Conservation (phyloP, 495 filamentous ascomycete genomes). For the Parmelia sp. region DNA sequence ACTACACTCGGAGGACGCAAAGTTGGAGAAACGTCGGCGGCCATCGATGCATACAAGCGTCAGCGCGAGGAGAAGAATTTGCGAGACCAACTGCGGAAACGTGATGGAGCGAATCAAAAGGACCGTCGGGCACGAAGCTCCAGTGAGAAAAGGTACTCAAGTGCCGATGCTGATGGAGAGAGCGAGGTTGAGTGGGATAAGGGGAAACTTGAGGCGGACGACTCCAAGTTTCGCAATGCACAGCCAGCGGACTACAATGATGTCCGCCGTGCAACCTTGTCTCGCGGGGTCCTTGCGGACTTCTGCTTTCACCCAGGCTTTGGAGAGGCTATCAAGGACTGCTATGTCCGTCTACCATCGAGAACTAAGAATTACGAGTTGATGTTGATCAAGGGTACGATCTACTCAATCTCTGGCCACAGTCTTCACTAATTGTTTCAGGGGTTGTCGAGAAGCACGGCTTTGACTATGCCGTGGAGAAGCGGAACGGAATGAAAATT, state of each 20-base stretch:
- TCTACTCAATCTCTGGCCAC: slow-evolving; percentile 5
- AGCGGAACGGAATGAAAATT: slow-evolving; percentile 60
- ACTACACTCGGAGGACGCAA: slow-evolving; percentile 70
- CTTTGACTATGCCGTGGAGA: slow-evolving; percentile 71
- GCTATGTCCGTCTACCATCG: slow-evolving; percentile 72
- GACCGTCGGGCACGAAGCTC: slow-evolving; percentile 45
- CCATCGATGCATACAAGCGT: slow-evolving; percentile 76
- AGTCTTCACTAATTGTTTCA: slow-evolving; percentile 39
- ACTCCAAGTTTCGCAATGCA: slow-evolving; percentile 47
- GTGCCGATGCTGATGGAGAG: slow-evolving; percentile 65
- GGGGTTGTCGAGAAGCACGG: slow-evolving; percentile 60
- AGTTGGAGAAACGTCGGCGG: slow-evolving; percentile 68
- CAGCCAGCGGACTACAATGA: slow-evolving; percentile 67
- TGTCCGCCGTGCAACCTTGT: slow-evolving; percentile 73
- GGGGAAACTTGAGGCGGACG: slow-evolving; percentile 26
- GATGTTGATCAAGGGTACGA: slow-evolving; percentile 73
- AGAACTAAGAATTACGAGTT: slow-evolving; percentile 72
- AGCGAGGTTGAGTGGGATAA: slow-evolving; percentile 75
- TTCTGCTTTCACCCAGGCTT: slow-evolving; percentile 91
- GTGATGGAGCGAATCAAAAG: slow-evolving; percentile 57
- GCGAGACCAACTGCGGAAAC: slow-evolving; percentile 62
- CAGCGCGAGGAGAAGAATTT: slow-evolving; percentile 74
- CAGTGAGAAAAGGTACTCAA: slow-evolving; percentile 44
- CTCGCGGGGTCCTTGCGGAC: slow-evolving; percentile 71
- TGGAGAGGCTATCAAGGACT: slow-evolving; percentile 66